Evolutionary conservation across 192 early-diverging fungal species (phyloP).

Genomic region (Coemansia reversa): DNA sequence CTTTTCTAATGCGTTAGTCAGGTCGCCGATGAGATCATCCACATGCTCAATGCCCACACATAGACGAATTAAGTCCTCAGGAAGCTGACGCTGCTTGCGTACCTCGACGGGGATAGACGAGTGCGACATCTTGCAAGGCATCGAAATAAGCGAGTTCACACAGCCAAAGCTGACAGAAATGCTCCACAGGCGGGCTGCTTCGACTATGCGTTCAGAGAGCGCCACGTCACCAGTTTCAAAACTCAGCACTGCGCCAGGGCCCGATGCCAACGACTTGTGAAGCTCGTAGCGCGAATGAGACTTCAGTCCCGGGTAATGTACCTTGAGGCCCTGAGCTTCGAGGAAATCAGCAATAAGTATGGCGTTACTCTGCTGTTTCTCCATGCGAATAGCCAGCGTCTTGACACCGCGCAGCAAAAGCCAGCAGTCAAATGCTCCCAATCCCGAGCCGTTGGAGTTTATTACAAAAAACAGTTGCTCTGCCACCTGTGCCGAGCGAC

Average conservation of each 20-base stretch:
- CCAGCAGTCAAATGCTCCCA: slow-evolving; percentile 92
- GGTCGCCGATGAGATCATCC: slow-evolving; percentile 86
- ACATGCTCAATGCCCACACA: slow-evolving; percentile 96
- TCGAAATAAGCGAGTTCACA: slow-evolving; percentile 96
- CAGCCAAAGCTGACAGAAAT: slow-evolving; percentile 98
- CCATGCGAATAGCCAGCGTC: slow-evolving; percentile 95
- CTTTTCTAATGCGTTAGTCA: slow-evolving; percentile 68
- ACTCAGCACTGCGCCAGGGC: slow-evolving; percentile 91
- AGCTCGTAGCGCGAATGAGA: slow-evolving; percentile 83
- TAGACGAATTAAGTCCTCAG: slow-evolving; percentile 96
- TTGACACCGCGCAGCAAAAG: slow-evolving; percentile 91
- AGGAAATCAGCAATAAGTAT: slow-evolving; percentile 78
- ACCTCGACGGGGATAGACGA: slow-evolving; percentile 92
- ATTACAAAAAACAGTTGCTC: slow-evolving; percentile 91
- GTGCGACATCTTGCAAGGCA: slow-evolving; percentile 98
- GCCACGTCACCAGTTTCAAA: slow-evolving; percentile 89
- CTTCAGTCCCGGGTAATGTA: slow-evolving; percentile 84
- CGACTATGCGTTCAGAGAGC: slow-evolving; percentile 76
- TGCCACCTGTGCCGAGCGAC: slow-evolving; percentile 66
- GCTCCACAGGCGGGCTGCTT: slow-evolving; percentile 78
- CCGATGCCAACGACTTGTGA: slow-evolving; percentile 73
- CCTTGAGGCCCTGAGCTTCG: slow-evolving; percentile 75
- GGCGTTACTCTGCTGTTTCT: slow-evolving; percentile 86
- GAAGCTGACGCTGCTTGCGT: slow-evolving; percentile 79
- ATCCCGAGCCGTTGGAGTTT: slow-evolving; percentile 88